phyloP scores from a whole-genome alignment of 2,329 filamentous ascomycete species.

The Pestalotiopsis sp. region DNA sequence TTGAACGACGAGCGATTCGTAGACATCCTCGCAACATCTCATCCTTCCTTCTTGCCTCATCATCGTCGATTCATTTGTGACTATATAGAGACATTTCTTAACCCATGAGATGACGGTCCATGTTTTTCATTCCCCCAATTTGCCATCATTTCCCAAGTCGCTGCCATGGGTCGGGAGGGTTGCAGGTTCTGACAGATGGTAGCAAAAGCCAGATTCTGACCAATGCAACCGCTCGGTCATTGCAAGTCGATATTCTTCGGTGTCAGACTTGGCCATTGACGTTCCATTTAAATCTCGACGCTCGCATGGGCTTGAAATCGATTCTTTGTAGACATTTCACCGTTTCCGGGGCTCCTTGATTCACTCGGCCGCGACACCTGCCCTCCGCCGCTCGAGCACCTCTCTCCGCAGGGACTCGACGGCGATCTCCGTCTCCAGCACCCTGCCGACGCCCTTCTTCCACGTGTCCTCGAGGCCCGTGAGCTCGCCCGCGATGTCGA shows the following conservation, averaged over 20 bases:
- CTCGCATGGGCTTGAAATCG: neutral
- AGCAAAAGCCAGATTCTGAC: too few relatives aligned
- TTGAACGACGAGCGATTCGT: too few relatives aligned
- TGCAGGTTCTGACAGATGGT: too few relatives aligned
- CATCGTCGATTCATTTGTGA: too few relatives aligned
- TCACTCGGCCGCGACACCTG: constrained; percentile 18
- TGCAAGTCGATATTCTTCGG: neutral
- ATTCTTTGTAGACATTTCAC: neutral
- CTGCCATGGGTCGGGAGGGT: too few relatives aligned
- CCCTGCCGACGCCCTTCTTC: constrained; percentile 75
- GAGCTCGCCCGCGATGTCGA: constrained; percentile 73
- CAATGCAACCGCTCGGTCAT: neutral
- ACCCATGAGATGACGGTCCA: too few relatives aligned
- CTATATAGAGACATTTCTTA: too few relatives aligned
- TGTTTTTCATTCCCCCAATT: too few relatives aligned
- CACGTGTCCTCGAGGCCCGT: constrained; percentile 75
- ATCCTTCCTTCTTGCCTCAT: too few relatives aligned
- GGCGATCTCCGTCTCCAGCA: constrained; percentile 86
- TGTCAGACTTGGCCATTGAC: neutral
- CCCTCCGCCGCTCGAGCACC: constrained; percentile 65
- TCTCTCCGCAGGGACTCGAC: constrained; percentile 71
- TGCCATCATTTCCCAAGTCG: too few relatives aligned
- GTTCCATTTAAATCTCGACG: neutral
- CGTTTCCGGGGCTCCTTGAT: neutral
- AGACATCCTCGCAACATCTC: too few relatives aligned